A percentile compares a stretch with the other conserved stretches of the same genome.
phyloP scores from a whole-genome alignment of 768 basidiomycete genomes.

The Zangia roseola region DNA sequence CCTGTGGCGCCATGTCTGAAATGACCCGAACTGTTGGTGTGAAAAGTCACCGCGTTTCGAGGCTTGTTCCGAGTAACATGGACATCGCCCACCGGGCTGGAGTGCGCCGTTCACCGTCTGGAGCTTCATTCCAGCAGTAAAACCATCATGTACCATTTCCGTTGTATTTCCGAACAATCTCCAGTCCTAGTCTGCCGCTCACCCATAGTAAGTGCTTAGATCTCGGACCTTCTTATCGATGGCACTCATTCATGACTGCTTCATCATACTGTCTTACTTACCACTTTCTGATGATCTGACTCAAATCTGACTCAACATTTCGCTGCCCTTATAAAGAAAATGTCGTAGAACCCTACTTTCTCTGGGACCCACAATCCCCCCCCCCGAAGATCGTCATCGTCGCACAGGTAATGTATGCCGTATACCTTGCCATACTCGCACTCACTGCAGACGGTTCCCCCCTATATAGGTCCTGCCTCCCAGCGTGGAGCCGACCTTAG shows the following conservation, averaged over 20 bases:
- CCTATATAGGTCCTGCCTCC: constrained; percentile 34
- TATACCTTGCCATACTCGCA: constrained; percentile 9
- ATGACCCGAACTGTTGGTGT: constrained; percentile 6
- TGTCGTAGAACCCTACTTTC: constrained; percentile 15
- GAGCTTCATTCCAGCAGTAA: constrained; percentile 21
- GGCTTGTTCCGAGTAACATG: constrained; percentile 10
- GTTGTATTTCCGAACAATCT: constrained; percentile 22
- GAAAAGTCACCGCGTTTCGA: constrained; percentile 9
- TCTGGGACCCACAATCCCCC: constrained; percentile 35
- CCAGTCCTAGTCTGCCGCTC: constrained; percentile 18
- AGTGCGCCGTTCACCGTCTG: constrained; percentile 9
- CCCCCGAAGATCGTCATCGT: constrained; percentile 28
- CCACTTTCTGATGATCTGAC: constrained; percentile 28
- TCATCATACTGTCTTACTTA: constrained; percentile 17
- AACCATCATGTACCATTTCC: constrained; percentile 23
- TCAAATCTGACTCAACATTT: constrained; percentile 20
- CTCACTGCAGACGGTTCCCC: constrained; percentile 11
- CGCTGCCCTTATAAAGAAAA: constrained; percentile 32
- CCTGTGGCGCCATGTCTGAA: constrained; percentile 28
- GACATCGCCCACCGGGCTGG: constrained; percentile 7
- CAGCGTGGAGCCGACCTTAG: constrained; percentile 47
- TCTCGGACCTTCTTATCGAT: constrained; percentile 34
- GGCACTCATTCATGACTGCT: constrained; percentile 13
- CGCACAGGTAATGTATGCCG: constrained; percentile 31
- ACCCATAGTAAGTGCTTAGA: constrained; percentile 12